Evolutionary conservation across 2,329 filamentous ascomycete genomes (phyloP), one percentile per base, ranked within the genome.

Genomic region (Ophiostoma piceae): DNA sequence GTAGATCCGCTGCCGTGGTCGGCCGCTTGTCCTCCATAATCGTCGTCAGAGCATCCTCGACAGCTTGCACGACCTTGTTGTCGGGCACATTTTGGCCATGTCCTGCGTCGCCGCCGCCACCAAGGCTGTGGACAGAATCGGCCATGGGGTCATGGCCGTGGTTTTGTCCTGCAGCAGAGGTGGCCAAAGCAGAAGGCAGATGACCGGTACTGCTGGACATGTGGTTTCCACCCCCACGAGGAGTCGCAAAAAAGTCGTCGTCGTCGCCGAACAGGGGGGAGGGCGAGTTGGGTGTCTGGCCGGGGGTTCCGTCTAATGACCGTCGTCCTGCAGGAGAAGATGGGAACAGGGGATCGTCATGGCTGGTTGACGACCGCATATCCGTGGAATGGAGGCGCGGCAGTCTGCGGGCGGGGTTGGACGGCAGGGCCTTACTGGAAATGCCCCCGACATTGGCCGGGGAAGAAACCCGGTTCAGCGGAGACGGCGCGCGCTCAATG

Each of bases 1-100:
- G 82, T 19, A 90, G 78, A 73, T 89, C 88, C 74, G 89, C 87
- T 1, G 86, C 84, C 26, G 86, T 87, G 67, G 90, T 81, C 16
- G 85, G 85, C 43, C 83, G 88, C 66, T 90, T 87, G 73, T 93
- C 88, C 74, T 92, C 92, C 83, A 99, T 91, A 72, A 99, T 99
- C 73, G 94, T 91, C 73, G 91, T 96, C 67, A 99, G 83, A 19
- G 94, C 95, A 73, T 91, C 88, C 77, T 98, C 94, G 86, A 99
- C 94, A 3, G 92, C 94, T 79, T 96, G 88, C 6, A 99, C 93
- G 37, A 97, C 90, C 71, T 90, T 86, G 0, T 86, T 91, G 75
- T 97, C 90, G 6, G 90, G 90, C 26, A 35, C 67, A 7, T 60
- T 65, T 6, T 35, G 62, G 32, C 19, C 39, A 3, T 14, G 26